Base-by-base conservation (phyloP, 2,329 filamentous ascomycete species). In the Cladophialophora carrionii region DNA sequence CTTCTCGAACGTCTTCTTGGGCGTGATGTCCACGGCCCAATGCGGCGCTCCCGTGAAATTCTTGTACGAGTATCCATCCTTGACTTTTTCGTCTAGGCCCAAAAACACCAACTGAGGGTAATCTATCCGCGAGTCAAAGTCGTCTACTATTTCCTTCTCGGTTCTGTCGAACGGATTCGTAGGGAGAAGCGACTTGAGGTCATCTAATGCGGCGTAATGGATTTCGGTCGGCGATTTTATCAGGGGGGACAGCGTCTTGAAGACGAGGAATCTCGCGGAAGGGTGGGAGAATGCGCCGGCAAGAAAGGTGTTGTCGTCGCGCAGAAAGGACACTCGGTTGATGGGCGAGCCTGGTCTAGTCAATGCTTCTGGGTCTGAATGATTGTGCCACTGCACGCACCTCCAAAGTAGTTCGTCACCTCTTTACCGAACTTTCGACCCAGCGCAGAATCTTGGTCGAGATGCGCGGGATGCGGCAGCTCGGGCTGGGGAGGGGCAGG, bases 1-100 rank as follows among this genome's bases (percentile, higher is more conserved):
- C 2, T 88, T 86, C 63, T 85, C 86, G 41, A 87, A 79, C 3
- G 81, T 81, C 1, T 85, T 88, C 68, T 84, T 86, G 0, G 92
- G 89, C 2, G 93, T 96, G 22, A 96, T 85, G 75, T 98, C 95
- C 12, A 99, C 77, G 1, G 93, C 94, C 75, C 98, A 99, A 78
- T 88, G 96, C 1, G 95, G 93, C 56, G 84, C 83, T 2, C 94
- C 95, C 37, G 82, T 85, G 75, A 96, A 96, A 59, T 82, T 82
- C 55, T 87, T 86, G 73, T 75, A 78, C 3, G 73, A 65, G 59
- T 81, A 67, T 20, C 72, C 74, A 41, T 82, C 76, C 56, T 80
- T 80, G 29, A 76, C 77, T 55, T 76, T 78, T 75, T 96, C 92
- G 71, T 96, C 87, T 55, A 97, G 78, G 0, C 94, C 94, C 31